Conservation (phyloP, 257 asterid genomes). For the Mentha longifolia region DNA sequence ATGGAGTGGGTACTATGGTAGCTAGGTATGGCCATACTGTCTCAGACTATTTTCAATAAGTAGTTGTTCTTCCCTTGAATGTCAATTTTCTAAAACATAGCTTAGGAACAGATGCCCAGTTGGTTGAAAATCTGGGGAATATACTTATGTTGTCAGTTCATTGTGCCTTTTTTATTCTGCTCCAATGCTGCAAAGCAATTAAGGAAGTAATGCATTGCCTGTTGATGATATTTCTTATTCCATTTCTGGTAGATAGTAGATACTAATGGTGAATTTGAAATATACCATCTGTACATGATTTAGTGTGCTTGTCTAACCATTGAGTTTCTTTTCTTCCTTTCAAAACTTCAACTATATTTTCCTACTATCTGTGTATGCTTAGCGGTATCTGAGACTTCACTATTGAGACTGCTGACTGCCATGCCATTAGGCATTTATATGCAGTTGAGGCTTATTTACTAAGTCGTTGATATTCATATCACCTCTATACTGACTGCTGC, state of each 20-base stretch:
- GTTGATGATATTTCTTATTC: not conserved
- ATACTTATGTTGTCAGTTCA: conserved; percentile 4
- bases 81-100: not conserved
- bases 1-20: conserved; percentile 94
- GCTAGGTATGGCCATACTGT: conserved; percentile 62
- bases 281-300: not conserved
- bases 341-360: not conserved
- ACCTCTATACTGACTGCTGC: not conserved
- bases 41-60: conserved; percentile 5
- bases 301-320: conserved; percentile 5
- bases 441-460: not conserved
- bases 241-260: not conserved
- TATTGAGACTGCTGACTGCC: conserved; percentile 7
- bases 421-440: conserved; percentile 18
- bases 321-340: conserved; percentile 2
- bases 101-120: not conserved
- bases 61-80: conserved; percentile 5
- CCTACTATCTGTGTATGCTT: conserved; percentile 18
- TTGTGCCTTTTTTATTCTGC: not conserved
- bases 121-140: not conserved
- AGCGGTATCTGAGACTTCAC: not conserved
- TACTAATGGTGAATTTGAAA: not conserved
- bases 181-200: not conserved
- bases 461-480: conserved; percentile 1
- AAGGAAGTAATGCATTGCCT: not conserved